Base-by-base conservation (phyloP, 1,284 basidiomycete genomes). In the Caloboletus firmus region DNA sequence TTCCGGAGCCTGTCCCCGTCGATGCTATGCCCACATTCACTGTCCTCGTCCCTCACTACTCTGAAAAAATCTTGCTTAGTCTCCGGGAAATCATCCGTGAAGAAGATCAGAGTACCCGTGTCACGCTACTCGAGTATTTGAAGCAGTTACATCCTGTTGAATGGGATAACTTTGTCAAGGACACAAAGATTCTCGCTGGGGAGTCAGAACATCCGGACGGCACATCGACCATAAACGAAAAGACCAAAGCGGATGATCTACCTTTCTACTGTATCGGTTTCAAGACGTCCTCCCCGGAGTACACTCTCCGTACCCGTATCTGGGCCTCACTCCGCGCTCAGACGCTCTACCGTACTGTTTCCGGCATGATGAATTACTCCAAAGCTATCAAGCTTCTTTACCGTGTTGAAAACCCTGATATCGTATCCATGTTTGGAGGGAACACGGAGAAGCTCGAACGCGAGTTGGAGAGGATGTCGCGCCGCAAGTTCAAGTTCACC, bases 291-390 rank as follows among this genome's bases (percentile, higher is more conserved):
- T 95, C 96, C 6, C 96, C 96, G 13, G 97, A 99, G 72, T 99
- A 98, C 74, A 99, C 96, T 18, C 86, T 99, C 42, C 94, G 96
- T 63, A 99, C 97, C 0, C 92, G 97, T 73, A 99, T 99, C 65
- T 99, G 97, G 97, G 96, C 97, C 1, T 99, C 96, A 17, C 83
- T 99, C 26, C 92, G 97, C 56, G 96, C 95, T 12, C 97, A 99
- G 76, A 99, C 97, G 0, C 83, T 99, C 34, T 99, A 99, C 75
- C 91, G 97, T 61, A 99, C 97, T 15, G 95, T 99, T n/a, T 99
- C 97, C n/a, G 97, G 97, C 54, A 98, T 99, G 90, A 99, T 99
- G 97, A 99, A 99, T 80, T 99, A 99, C 77, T 91, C 92, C 65
- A 99, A 99, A 79, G 96, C 96, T 18, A 97, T 99, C 85, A 99